Base-by-base conservation (phyloP, 345 rosid genomes). In the Acer yangbiense region DNA sequence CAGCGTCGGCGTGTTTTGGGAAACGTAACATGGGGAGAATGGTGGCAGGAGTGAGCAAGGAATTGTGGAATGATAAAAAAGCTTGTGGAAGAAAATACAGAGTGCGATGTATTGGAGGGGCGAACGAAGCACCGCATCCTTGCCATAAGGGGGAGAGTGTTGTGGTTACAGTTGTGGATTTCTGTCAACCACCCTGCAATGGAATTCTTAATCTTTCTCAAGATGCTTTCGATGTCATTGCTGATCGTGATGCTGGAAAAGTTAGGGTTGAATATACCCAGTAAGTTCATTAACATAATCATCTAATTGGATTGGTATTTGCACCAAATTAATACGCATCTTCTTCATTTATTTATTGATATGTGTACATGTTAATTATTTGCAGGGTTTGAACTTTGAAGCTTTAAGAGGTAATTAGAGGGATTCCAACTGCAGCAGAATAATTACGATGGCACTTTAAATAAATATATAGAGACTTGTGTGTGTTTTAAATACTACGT, bases 41-140 rank as follows among this genome's bases (percentile, higher is more conserved):
- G 85, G 78, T 88, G 16, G 87, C 90, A 8, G 91, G 89, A n/a
- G 94, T 87, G 52, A 85, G 90, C 41, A 87, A 82, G 65, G 68
- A 46, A 0, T 57, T 88, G 25, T 90, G 93, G 93, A 17, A 73
- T 6, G 78, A 82, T 32, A 79, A 89, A 44, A 66, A 14, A 55
- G 86, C 86, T 2, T 85, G 94, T 25, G 89, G 91, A 12, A 84
- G 29, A 76, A 71, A 3, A 20, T 87, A 82, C 77, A 83, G 58
- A 2, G 87, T 90, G 32, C 79, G 14, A 13, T 88, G 90, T 84
- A 43, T 81, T 4, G 82, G 85, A 12, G 65, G 74, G 4, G 78
- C 89, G 32, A 84, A 88, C 77, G 0, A 68, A 3, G 87, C 79
- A 9, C 84, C 83, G 0, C 84, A 85, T 46, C 83, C 89, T 11